Conservation (phyloP, 2,329 filamentous ascomycete species). For the Fusarium stilboides region DNA sequence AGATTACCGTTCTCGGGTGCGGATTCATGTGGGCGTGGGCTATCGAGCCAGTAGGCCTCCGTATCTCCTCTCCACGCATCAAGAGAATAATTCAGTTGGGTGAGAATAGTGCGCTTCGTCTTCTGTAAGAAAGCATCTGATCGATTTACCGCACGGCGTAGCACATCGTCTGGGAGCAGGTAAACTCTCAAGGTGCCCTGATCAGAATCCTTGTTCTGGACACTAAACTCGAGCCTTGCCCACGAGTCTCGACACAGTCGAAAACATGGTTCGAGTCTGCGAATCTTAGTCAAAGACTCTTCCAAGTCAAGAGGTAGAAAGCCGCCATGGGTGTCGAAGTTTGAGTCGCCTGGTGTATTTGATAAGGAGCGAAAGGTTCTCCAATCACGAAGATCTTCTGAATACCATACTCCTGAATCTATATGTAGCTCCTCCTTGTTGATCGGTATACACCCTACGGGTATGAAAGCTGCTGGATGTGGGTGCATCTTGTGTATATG, state of each 20-base stretch:
- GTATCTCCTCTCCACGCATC: slow-evolving; percentile 68
- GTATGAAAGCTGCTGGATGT: slow-evolving; percentile 54
- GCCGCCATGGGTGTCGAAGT: not conserved
- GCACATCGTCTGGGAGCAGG: slow-evolving; percentile 76
- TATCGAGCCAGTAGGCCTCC: slow-evolving; percentile 16
- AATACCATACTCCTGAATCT: slow-evolving; percentile 29
- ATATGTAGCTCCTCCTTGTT: slow-evolving; percentile 36
- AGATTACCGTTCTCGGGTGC: slow-evolving; percentile 47
- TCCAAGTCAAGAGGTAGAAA: slow-evolving; percentile 47
- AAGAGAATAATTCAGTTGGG: slow-evolving; percentile 68
- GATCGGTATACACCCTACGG: slow-evolving; percentile 58
- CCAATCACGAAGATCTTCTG: slow-evolving; percentile 46
- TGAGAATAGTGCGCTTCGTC: slow-evolving; percentile 65
- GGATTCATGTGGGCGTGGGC: slow-evolving; percentile 15
- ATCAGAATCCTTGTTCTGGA: slow-evolving; percentile 35
- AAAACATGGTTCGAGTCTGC: slow-evolving; percentile 45
- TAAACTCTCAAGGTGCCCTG: slow-evolving; percentile 67
- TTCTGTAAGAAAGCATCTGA: slow-evolving; percentile 61
- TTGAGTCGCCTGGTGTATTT: slow-evolving; percentile 23
- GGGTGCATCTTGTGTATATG: slow-evolving; percentile 35
- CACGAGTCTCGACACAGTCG: slow-evolving; percentile 57
- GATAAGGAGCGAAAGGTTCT: slow-evolving; percentile 45
- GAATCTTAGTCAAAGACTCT: slow-evolving; percentile 48
- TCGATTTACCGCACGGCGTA: slow-evolving; percentile 67
- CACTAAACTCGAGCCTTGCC: slow-evolving; percentile 61